These are phyloP conservation scores for Pouteria glomerata DNA, from an alignment of 148 eudicot genomes.

Conservation along the genomic window DNA sequence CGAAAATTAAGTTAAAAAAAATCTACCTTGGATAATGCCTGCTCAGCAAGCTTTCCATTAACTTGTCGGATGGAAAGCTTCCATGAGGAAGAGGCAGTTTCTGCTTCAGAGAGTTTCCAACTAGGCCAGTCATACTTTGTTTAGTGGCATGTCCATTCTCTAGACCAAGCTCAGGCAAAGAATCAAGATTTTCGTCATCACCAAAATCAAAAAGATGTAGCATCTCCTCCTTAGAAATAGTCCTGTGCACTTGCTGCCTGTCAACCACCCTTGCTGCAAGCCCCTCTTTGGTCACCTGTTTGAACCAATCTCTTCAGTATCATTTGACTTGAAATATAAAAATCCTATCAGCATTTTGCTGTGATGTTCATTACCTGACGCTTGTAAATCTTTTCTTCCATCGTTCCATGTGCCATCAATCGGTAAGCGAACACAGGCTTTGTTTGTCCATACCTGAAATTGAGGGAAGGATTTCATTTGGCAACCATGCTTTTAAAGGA, in stretches of 20 bases:
- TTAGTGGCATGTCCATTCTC: constrained; percentile 30
- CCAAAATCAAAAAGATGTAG: constrained; percentile 85
- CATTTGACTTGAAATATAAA: constrained; percentile 3
- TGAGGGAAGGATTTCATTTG: background rate
- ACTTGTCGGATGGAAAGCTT: constrained; percentile 62
- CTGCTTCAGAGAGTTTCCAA: constrained; percentile 31
- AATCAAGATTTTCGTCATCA: constrained; percentile 64
- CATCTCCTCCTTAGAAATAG: constrained; percentile 96
- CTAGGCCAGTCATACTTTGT: constrained; percentile 23
- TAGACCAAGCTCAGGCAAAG: constrained; percentile 31
- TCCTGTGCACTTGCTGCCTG: constrained; percentile 89
- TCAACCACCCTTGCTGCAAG: constrained; percentile 99
- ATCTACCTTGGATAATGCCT: constrained; percentile 74
- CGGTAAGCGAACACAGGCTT: constrained; percentile 98
- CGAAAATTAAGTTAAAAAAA: too few relatives aligned
- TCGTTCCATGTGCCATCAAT: constrained; percentile 85
- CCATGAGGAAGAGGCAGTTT: constrained; percentile 40
- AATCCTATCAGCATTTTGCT: background rate
- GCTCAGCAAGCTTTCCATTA: constrained; percentile 65
- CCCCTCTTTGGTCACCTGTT: constrained; percentile 93
- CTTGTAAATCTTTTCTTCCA: constrained; percentile 96
- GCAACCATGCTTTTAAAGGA: background rate
- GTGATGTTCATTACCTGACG: constrained; percentile 83
- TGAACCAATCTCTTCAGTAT: constrained; percentile 9
- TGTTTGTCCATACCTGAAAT: constrained; percentile 86